Evolutionary conservation across 257 asterid genomes (phyloP).

Genomic region (Solanum peruvianum): DNA sequence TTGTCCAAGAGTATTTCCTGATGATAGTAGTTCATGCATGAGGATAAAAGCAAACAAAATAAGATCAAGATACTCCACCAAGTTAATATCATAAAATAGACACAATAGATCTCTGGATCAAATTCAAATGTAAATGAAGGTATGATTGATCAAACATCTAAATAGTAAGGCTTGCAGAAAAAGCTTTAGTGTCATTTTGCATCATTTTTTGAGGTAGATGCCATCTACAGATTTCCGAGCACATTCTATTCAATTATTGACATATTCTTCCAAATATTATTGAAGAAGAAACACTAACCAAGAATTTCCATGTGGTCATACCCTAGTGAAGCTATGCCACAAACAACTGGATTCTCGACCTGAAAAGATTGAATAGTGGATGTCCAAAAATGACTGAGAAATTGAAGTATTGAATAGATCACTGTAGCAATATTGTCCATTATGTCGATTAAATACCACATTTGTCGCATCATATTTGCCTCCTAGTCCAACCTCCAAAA

Average conservation of each 20-base stretch:
- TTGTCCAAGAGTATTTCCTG: slow-evolving; percentile 93
- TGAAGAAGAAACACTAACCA: slow-evolving; percentile 66
- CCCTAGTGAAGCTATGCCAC: slow-evolving; percentile 86
- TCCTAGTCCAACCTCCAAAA: slow-evolving; percentile 95
- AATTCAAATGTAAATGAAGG: background rate
- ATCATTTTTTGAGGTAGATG: background rate
- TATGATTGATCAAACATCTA: background rate
- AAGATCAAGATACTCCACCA: background rate
- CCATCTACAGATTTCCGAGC: background rate
- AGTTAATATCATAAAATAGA: background rate
- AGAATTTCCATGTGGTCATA: slow-evolving; percentile 98
- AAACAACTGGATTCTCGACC: slow-evolving; percentile 76
- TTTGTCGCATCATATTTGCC: slow-evolving; percentile 94
- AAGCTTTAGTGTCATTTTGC: background rate
- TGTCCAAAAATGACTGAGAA: slow-evolving; percentile 1
- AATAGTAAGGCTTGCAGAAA: background rate
- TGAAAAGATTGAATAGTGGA: slow-evolving; percentile 22
- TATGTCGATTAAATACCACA: slow-evolving; percentile 53
- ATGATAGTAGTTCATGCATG: slow-evolving; percentile 3
- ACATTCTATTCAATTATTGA: background rate
- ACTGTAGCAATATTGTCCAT: background rate
- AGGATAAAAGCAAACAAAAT: background rate
- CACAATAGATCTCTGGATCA: background rate
- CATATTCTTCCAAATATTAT: background rate
- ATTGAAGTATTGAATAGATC: background rate